Percentiles rank a stretch among this genome's conserved stretches.
phyloP scores from a whole-genome alignment of 495 filamentous ascomycete genomes.

The Aspergillus avenaceus region DNA sequence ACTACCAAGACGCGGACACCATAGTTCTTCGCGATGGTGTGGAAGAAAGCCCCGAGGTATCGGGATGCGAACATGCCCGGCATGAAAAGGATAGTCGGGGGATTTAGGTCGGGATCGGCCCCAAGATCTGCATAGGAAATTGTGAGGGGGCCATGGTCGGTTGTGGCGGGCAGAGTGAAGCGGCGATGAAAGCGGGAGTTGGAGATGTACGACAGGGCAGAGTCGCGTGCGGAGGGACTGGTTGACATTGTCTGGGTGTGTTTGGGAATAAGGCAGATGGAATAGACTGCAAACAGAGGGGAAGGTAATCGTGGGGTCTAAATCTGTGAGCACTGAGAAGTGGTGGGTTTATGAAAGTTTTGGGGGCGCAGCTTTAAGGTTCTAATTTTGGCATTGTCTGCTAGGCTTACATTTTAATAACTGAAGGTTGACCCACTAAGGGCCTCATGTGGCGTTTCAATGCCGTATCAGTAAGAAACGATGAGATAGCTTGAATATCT shows the following conservation, averaged over 20 bases:
- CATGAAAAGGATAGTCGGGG: slow-evolving; percentile 20
- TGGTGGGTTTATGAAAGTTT: too few species aligned
- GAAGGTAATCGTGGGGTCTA: too few species aligned
- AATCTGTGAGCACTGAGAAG: too few species aligned
- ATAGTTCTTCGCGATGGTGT: slow-evolving; percentile 22
- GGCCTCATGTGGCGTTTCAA: too few species aligned
- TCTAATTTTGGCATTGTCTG: too few species aligned
- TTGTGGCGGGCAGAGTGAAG: slow-evolving; percentile 14
- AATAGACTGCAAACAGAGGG: too few species aligned
- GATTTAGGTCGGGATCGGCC: slow-evolving; percentile 3
- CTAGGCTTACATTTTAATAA: too few species aligned
- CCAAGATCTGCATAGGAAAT: slow-evolving; percentile 27
- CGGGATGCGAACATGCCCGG: slow-evolving; percentile 35
- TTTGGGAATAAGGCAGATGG: not conserved
- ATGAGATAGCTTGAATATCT: too few species aligned
- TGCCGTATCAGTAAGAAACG: too few species aligned
- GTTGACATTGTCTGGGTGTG: not conserved
- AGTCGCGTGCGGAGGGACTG: slow-evolving; percentile 4
- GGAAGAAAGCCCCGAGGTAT: slow-evolving; percentile 22
- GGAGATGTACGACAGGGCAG: slow-evolving; percentile 19
- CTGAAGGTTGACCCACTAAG: too few species aligned
- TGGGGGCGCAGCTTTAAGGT: too few species aligned
- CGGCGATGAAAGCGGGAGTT: slow-evolving; percentile 23
- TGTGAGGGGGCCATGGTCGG: slow-evolving; percentile 18
- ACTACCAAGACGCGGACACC: slow-evolving; percentile 29